phyloP scores from a whole-genome alignment of 192 early-diverging fungal genomes.

The Spizellomyces punctatus region DNA sequence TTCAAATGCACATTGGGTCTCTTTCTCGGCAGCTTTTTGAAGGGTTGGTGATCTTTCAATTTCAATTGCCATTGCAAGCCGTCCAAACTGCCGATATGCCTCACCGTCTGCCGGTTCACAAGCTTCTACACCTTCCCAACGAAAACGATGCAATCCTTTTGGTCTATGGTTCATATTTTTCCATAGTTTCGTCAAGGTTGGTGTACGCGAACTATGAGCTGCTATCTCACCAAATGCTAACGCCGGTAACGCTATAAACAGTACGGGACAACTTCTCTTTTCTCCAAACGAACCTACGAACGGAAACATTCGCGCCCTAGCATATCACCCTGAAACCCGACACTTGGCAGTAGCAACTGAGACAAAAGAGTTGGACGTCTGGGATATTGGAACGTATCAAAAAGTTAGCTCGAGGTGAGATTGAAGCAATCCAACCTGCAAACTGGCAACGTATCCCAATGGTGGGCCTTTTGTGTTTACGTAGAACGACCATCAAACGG shows the following conservation, averaged over 20 bases:
- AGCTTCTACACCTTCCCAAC: conserved; percentile 8
- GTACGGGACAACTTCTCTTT: conserved; percentile 17
- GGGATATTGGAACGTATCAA: conserved; percentile 11
- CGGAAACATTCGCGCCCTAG: background rate
- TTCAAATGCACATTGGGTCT: too few species aligned
- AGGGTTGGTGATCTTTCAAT: too few species aligned
- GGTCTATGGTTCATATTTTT: conserved; percentile 12
- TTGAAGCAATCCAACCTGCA: background rate
- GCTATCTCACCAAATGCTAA: background rate
- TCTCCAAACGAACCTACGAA: conserved; percentile 8
- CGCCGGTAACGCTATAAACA: background rate
- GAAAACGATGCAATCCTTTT: conserved; percentile 2
- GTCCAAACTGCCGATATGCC: background rate
- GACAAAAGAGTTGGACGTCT: conserved; percentile 22
- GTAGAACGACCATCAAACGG: conserved; percentile 60
- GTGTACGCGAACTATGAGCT: too few species aligned
- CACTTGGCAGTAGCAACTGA: conserved; percentile 22
- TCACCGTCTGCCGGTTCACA: conserved; percentile 5
- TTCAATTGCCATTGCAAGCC: too few species aligned
- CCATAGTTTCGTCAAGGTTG: conserved; percentile 13
- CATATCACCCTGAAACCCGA: conserved; percentile 13
- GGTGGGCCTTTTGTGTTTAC: background rate
- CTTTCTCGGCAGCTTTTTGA: too few species aligned
- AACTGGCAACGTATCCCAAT: too few species aligned
- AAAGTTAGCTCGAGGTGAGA: conserved; percentile 13